A percentile compares a stretch with the other conserved stretches of the same genome.
Evolutionary conservation across 306 rosid genomes (phyloP).

Genomic region (Lathyrus tuberosus): DNA sequence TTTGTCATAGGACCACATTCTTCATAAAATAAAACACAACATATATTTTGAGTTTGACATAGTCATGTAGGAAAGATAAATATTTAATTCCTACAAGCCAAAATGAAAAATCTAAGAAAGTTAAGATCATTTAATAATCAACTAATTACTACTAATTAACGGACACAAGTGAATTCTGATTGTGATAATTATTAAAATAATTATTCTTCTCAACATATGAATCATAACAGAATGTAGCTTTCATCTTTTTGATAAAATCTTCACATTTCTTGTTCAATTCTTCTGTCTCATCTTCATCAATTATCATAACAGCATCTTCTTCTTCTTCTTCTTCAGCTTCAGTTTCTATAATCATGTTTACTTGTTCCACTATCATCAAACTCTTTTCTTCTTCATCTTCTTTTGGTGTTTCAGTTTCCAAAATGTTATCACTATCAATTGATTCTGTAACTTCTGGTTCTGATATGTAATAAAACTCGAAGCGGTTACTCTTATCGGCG

Average conservation of each 20-base stretch:
- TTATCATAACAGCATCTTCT: neutral
- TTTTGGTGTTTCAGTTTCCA: constrained; percentile 26
- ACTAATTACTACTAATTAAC: constrained; percentile 1
- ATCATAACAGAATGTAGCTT: constrained; percentile 59
- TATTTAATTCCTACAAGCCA: neutral
- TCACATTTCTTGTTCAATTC: constrained; percentile 83
- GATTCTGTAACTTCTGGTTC: constrained; percentile 12
- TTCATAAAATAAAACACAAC: neutral
- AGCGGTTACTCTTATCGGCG: neutral
- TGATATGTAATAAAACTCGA: constrained; percentile 11
- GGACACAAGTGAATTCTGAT: constrained; percentile 15
- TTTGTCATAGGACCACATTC: neutral
- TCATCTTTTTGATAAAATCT: constrained; percentile 73
- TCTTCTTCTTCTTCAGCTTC: neutral
- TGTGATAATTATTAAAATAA: constrained; percentile 14
- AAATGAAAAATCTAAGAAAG: neutral
- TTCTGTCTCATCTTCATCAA: constrained; percentile 46
- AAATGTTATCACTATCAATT: neutral
- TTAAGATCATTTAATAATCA: neutral
- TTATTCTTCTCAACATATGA: constrained; percentile 21
- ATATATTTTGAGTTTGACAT: neutral
- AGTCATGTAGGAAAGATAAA: neutral
- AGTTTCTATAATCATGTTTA: neutral
- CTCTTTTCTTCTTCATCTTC: constrained; percentile 29
- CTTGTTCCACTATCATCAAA: constrained; percentile 4